Evolutionary conservation across 129 eudicot species (phyloP), one percentile per base, ranked within the genome.

Genomic region (Rutidosis leptorrhynchoides): DNA sequence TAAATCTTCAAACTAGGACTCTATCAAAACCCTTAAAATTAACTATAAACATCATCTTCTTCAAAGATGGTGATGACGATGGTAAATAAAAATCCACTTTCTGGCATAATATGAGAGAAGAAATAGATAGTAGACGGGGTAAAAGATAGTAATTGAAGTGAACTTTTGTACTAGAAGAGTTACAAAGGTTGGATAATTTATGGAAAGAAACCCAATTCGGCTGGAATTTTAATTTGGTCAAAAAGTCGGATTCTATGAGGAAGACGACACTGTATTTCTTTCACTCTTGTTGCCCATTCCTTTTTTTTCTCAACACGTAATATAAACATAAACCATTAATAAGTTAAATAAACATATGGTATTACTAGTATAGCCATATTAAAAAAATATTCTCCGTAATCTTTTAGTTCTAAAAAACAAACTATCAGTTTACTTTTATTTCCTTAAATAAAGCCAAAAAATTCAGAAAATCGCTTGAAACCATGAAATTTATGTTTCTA

Each of bases 211-310:
- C 14, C 57, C 70, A 22, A 51, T 33, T 51, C 33, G 19, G 21
- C 10, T 33, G 53, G 70, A 62, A 51, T 64, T 25, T 17, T 26
- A 7, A 23, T 46, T 45, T 26, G 57, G 74, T 58, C 74, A 70
- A 70, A 73, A 63, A 55, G 71, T 74, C 67, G 29, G 57, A 65
- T 57, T 65, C 23, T 43, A 12, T 40, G 46, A 40, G 46, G 46
- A 56, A 12, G 37, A 72, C 25, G 70, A 40, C 42, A 21, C 26
- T 43, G 25, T n/a, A 32, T 65, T 45, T 33, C 20, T 65, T n/a
- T n/a, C n/a, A n/a, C n/a, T n/a, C n/a, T n/a, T n/a, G n/a, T 29
- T 28, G 48, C 72, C 78, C 61, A n/a, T n/a, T 57, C 51, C 67
- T 66, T 57, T 43, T n/a, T 65, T 57, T 74, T 54, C 14, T n/a